Percentiles rank a stretch among this genome's conserved stretches.
phyloP scores from a whole-genome alignment of 2,329 filamentous ascomycete genomes.

The Colletotrichum gigasporum region DNA sequence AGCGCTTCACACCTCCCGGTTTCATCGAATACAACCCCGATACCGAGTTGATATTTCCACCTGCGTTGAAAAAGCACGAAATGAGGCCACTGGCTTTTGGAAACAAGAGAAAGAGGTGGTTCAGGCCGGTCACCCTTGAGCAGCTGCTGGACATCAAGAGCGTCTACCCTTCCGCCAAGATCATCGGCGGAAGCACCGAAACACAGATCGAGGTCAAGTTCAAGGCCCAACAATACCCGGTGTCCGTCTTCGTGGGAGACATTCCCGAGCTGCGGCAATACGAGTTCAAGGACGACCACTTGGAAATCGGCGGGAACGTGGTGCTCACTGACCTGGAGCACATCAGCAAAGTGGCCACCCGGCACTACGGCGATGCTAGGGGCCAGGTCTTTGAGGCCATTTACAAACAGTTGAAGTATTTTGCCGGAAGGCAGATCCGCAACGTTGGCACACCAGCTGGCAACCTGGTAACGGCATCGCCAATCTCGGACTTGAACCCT shows the following conservation, averaged over 20 bases:
- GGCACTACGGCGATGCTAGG: conserved; percentile 76
- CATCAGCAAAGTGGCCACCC: conserved; percentile 81
- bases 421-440: conserved; percentile 93
- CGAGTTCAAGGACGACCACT: conserved; percentile 77
- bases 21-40: conserved; percentile 96
- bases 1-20: conserved; percentile 82
- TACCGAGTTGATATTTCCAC: conserved; percentile 95
- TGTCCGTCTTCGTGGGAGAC: conserved; percentile 92
- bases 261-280: conserved; percentile 90
- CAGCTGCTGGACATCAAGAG: conserved; percentile 94
- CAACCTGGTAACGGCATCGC: conserved; percentile 92
- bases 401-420: conserved; percentile 92
- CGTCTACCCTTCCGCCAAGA: conserved; percentile 84
- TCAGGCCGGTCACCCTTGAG: conserved; percentile 83
- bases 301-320: conserved; percentile 95
- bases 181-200: conserved; percentile 95
- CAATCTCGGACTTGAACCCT: conserved; percentile 95
- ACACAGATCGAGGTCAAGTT: conserved; percentile 99
- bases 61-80: conserved; percentile 82
- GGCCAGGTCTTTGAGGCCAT: conserved; percentile 91
- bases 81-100: conserved; percentile 87
- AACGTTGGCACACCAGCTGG: conserved; percentile 98
- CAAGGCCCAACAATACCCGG: conserved; percentile 90
- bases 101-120: conserved; percentile 95
- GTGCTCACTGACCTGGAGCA: conserved; percentile 89